phyloP scores from a whole-genome alignment of 495 filamentous ascomycete genomes.

The Hyaloscypha finlandica region DNA sequence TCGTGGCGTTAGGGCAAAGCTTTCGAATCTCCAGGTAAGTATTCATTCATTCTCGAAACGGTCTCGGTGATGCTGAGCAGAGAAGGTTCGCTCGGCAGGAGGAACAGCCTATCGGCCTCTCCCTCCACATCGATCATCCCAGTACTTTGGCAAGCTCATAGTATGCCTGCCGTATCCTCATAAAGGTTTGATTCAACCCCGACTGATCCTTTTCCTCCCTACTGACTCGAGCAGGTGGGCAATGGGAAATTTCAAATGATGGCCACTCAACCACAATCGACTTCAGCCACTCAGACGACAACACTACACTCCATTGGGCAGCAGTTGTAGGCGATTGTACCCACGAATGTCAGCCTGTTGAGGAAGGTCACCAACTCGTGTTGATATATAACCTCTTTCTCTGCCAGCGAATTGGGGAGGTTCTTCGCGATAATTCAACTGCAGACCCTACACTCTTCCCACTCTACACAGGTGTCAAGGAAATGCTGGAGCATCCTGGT shows the following conservation, averaged over 20 bases:
- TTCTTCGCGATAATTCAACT: neutral
- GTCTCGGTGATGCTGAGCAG: too few relatives aligned
- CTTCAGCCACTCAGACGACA: neutral
- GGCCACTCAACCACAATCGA: neutral
- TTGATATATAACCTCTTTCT: neutral
- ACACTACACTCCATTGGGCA: neutral
- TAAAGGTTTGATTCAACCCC: neutral
- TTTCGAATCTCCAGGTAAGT: neutral
- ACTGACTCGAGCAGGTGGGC: neutral
- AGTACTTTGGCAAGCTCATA: neutral
- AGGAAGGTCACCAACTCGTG: neutral
- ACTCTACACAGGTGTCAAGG: neutral
- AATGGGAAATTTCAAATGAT: neutral
- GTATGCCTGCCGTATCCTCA: neutral
- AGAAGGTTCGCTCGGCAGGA: neutral
- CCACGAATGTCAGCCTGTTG: neutral
- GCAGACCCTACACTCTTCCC: neutral
- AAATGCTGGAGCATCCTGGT: neutral
- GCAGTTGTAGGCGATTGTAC: neutral
- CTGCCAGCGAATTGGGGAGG: neutral
- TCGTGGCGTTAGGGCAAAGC: neutral
- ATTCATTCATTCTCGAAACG: too few relatives aligned
- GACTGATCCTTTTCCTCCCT: neutral
- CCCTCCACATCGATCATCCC: neutral
- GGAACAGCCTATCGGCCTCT: neutral